phyloP scores from a whole-genome alignment of 148 eudicot species.

The Vaccinium vitisidaea region DNA sequence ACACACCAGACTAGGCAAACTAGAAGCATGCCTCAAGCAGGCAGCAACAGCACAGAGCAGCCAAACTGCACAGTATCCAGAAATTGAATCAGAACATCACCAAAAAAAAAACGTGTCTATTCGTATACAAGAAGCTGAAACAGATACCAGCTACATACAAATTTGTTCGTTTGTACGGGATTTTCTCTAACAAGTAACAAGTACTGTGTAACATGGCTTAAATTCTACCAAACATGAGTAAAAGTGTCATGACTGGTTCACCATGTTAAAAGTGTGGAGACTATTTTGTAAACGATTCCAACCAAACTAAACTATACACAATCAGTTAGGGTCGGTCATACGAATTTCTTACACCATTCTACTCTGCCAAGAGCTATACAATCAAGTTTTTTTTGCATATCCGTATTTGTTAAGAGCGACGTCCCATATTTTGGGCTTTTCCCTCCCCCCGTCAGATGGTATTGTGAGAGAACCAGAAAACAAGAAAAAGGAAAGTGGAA shows the following conservation, averaged over 20 bases:
- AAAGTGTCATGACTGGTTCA: not conserved
- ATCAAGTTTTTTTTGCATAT: no score
- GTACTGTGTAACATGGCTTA: not conserved
- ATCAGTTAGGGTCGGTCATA: not conserved
- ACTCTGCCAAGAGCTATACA: not conserved
- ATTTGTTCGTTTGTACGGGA: not conserved
- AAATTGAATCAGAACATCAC: not conserved
- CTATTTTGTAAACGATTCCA: not conserved
- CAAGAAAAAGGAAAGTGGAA: not conserved
- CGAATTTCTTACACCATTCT: not conserved
- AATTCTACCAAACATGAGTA: not conserved
- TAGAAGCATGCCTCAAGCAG: constrained; percentile 71
- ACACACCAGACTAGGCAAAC: not conserved
- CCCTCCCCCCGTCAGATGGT: no score
- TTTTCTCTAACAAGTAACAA: not conserved
- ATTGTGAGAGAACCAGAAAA: no score
- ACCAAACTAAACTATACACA: not conserved
- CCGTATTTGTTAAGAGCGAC: not conserved
- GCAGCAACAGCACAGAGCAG: constrained; percentile 84
- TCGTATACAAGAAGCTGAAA: not conserved
- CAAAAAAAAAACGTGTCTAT: not conserved
- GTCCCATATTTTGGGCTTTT: not conserved
- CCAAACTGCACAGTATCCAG: constrained; percentile 44
- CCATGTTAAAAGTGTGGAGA: not conserved
- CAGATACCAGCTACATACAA: not conserved